Conservation (phyloP, 768 basidiomycete genomes). For the Lepiota venenata region DNA sequence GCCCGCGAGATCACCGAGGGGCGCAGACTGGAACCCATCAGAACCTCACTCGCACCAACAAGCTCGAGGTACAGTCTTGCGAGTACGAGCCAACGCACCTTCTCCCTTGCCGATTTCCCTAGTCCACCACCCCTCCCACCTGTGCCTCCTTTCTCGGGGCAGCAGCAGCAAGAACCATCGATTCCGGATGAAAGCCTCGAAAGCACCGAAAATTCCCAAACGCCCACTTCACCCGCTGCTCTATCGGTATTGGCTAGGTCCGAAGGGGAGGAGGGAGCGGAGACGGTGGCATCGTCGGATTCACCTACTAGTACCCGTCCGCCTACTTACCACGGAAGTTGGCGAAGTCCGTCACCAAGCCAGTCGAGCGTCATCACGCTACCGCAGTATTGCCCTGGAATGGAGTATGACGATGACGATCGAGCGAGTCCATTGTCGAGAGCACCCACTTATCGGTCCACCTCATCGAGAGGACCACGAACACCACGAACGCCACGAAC, state of each 20-base stretch:
- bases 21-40: background rate
- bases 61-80: background rate
- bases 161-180: background rate
- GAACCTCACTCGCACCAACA: background rate
- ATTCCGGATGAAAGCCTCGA: background rate
- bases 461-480: background rate
- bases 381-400: conserved; percentile 1
- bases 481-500: background rate
- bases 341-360: background rate
- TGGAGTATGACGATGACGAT: background rate
- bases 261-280: too few species aligned
- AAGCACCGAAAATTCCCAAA: background rate
- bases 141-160: background rate
- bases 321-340: background rate
- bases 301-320: background rate
- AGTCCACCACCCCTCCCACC: background rate
- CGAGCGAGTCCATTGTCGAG: background rate
- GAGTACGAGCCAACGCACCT: background rate
- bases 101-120: conserved; percentile 5
- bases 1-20: background rate
- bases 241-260: too few species aligned
- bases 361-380: conserved; percentile 1
- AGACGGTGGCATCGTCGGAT: too few species aligned
- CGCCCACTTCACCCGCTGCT: background rate
- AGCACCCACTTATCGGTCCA: background rate